Percentiles rank a stretch among this genome's conserved stretches.
Conservation (phyloP, 2,329 filamentous ascomycete genomes). For the Colletotrichum navitas region DNA sequence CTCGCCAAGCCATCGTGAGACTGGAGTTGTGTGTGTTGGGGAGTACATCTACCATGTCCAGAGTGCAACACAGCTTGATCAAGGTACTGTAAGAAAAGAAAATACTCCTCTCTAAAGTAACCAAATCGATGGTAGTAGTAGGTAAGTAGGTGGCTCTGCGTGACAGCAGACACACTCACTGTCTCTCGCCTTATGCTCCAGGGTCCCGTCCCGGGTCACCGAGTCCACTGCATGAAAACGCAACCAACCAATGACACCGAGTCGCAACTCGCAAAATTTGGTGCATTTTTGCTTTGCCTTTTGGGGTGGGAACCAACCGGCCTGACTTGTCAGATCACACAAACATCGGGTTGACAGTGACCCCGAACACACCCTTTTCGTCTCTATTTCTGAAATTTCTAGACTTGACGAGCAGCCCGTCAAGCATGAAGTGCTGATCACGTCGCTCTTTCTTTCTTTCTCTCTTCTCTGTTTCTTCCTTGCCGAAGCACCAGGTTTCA, state of each 20-base stretch:
- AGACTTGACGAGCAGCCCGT: not conserved
- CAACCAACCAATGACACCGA: constrained; percentile 32
- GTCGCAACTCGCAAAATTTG: constrained; percentile 37
- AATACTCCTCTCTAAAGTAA: not conserved
- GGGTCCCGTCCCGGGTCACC: constrained; percentile 28
- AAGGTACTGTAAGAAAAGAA: not conserved
- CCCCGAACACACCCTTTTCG: not conserved
- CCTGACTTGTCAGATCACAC: constrained; percentile 37
- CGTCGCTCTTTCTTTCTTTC: not conserved
- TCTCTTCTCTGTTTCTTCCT: constrained; percentile 1
- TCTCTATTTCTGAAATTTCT: not conserved
- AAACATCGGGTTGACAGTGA: constrained; percentile 23
- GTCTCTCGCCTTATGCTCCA: constrained; percentile 23
- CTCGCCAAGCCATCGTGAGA: not conserved
- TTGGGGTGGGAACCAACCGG: constrained; percentile 27
- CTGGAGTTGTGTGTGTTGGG: not conserved
- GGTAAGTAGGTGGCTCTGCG: constrained; percentile 9
- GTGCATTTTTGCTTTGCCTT: constrained; percentile 38
- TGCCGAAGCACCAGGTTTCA: constrained; percentile 19
- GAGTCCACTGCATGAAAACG: constrained; percentile 18
- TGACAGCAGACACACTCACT: constrained; percentile 35
- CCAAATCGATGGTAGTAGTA: not conserved
- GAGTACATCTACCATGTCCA: not conserved
- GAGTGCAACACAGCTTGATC: no score
- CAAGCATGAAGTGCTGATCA: constrained; percentile 36